Conservation (phyloP, 345 rosid species). For the Salix brachista region DNA sequence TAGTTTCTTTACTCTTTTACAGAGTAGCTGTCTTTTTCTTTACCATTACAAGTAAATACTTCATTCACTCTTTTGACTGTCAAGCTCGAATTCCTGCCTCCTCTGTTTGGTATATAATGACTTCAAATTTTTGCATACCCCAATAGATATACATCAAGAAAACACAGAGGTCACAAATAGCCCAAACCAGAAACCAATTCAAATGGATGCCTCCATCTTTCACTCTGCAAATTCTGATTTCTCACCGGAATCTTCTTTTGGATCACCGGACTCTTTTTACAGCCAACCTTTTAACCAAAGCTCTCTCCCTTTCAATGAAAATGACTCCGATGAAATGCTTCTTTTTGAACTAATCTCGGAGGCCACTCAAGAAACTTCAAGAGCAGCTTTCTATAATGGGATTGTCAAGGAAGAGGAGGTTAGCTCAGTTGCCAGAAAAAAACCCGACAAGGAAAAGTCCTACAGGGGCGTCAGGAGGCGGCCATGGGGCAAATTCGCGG, state of each 20-base stretch:
- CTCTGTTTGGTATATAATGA: constrained; percentile 24
- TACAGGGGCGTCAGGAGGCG: constrained; percentile 70
- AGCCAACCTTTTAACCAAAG: constrained; percentile 22
- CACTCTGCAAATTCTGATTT: constrained; percentile 44
- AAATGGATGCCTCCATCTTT: constrained; percentile 43
- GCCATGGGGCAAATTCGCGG: constrained; percentile 82
- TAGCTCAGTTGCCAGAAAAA: constrained; percentile 30
- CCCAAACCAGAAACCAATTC: background rate
- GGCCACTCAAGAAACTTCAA: constrained; percentile 33
- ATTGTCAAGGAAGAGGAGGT: constrained; percentile 48
- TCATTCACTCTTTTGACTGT: background rate
- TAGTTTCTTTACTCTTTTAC: too few relatives aligned
- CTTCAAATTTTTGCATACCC: constrained; percentile 9
- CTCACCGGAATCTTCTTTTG: constrained; percentile 55
- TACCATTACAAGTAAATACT: background rate
- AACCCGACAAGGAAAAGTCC: constrained; percentile 38
- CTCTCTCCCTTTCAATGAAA: constrained; percentile 81
- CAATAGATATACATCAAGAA: background rate
- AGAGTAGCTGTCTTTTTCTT: too few relatives aligned
- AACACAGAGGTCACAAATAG: constrained; percentile 3
- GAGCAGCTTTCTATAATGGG: constrained; percentile 2
- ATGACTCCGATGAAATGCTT: constrained; percentile 92
- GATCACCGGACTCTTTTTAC: constrained; percentile 46
- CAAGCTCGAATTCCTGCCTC: background rate
- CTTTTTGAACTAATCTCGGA: constrained; percentile 55